Base-by-base conservation (phyloP, 1,284 basidiomycete genomes). In the Lignosus rhinocerotis region DNA sequence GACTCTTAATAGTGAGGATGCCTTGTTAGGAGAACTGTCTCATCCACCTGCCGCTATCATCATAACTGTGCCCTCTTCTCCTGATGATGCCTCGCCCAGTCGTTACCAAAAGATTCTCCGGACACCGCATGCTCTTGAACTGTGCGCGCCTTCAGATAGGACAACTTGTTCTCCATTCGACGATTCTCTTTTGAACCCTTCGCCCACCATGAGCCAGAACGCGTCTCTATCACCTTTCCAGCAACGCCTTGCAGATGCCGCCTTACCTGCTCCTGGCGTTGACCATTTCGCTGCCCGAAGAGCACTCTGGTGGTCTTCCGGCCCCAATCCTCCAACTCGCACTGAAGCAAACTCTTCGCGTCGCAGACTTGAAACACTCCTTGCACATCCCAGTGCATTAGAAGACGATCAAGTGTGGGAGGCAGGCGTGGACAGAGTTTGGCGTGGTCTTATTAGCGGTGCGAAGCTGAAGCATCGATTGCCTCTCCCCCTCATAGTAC, bases 201-300 rank as follows among this genome's bases (percentile, higher is more conserved):
- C 32, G 39, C 49, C 59, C 19, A 51, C 58, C 49, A 12, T 48
- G 31, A 55, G 46, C 14, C 16, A 21, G 16, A 21, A 39, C 43
- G 11, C 46, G 42, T 34, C 51, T 47, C 56, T 58, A 53, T 55
- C 66, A 25, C 52, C 56, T 6, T 82, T 83, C 63, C 76, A 83
- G 48, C 66, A 76, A 17, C 64, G 75, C 43, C 68, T 82, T 19
- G 67, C 58, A 9, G 50, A 70, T 16, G 66, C 75, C 16, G 55
- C 69, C 48, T 71, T 87, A 33, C 86, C 86, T n/a, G 77, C 78
- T 51, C 83, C 87, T 2, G 89, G 89, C 0, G 84, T 83, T 19
- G 80, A 76, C 2, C 76, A 84, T 65, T 92, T 87, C 69, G 71
- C 73, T 19, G 85, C 82, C 0, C 81, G 89, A 38, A 78, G 87